These are phyloP conservation scores for Plectosphaerella cucumerina DNA, from an alignment of 2,329 filamentous ascomycete genomes.

Conservation along the genomic window DNA sequence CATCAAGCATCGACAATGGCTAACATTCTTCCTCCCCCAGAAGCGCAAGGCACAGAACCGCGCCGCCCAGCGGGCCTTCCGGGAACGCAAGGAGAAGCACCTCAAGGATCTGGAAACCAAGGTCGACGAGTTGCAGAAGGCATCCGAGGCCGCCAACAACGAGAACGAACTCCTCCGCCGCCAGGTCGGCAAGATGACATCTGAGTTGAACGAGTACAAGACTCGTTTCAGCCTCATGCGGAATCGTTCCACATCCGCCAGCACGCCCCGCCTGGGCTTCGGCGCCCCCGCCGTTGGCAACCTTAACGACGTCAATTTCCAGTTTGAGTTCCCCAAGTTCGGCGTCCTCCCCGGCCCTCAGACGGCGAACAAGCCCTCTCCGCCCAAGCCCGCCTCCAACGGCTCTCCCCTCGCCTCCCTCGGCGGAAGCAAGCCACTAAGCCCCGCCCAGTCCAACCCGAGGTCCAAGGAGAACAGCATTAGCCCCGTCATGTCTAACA, in stretches of 20 bases:
- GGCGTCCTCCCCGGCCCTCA: conserved; percentile 61
- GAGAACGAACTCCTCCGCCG: conserved; percentile 81
- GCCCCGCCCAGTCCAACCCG: conserved; percentile 20
- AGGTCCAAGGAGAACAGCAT: conserved; percentile 23
- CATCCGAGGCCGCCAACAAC: conserved; percentile 74
- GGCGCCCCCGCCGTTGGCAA: conserved; percentile 50
- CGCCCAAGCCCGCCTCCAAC: background rate
- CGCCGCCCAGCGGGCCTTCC: conserved; percentile 87
- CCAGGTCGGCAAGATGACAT: conserved; percentile 84
- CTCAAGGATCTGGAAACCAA: conserved; percentile 79
- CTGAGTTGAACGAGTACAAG: conserved; percentile 84
- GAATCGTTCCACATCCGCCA: conserved; percentile 18
- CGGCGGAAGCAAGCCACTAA: conserved; percentile 24
- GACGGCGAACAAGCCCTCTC: conserved; percentile 15
- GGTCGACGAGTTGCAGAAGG: conserved; percentile 73
- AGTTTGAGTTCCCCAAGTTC: conserved; percentile 95
- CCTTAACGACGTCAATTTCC: conserved; percentile 74
- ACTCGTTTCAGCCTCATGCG: conserved; percentile 68
- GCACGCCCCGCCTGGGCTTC: conserved; percentile 38
- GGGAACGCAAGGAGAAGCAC: conserved; percentile 92
- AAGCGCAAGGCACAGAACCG: conserved; percentile 96
- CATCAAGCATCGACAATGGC: background rate
- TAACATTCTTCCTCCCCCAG: conserved; percentile 39
- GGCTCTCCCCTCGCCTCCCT: conserved; percentile 9
- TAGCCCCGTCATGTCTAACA: conserved; percentile 20